phyloP scores from a whole-genome alignment of 176 grass and related monocot species.

The Oryza meridionalis region DNA sequence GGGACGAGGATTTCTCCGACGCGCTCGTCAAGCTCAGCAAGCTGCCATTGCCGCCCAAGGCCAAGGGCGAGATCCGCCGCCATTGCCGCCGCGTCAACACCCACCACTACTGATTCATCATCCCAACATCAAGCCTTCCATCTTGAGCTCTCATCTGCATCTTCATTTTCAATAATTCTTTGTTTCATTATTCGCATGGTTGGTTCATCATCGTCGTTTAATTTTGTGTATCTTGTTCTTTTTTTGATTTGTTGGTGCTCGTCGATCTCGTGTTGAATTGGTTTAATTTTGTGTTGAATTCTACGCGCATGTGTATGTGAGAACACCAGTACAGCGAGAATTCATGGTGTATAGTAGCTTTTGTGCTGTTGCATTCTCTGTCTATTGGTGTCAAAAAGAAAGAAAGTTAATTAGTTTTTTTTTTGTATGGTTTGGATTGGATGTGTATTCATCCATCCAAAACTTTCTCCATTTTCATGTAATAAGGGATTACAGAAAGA shows the following conservation, averaged over 20 bases:
- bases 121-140: background rate
- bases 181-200: background rate
- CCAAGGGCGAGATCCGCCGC: constrained; percentile 55
- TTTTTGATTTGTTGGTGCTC: background rate
- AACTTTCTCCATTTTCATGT: background rate
- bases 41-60: constrained; percentile 47
- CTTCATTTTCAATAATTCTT: background rate
- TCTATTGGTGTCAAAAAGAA: background rate
- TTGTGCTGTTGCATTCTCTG: background rate
- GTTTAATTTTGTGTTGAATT: background rate
- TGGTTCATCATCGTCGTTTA: background rate
- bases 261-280: background rate
- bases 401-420: background rate
- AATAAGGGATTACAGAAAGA: background rate
- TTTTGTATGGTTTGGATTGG: background rate
- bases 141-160: background rate
- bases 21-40: constrained; percentile 68
- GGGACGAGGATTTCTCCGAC: constrained; percentile 58
- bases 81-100: constrained; percentile 48
- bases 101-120: background rate
- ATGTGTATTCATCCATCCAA: background rate
- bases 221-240: background rate
- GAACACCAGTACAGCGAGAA: background rate
- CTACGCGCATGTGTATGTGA: background rate
- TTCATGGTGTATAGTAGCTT: background rate